Conservation (phyloP, 2,329 filamentous ascomycete genomes). For the Claviceps sp. region DNA sequence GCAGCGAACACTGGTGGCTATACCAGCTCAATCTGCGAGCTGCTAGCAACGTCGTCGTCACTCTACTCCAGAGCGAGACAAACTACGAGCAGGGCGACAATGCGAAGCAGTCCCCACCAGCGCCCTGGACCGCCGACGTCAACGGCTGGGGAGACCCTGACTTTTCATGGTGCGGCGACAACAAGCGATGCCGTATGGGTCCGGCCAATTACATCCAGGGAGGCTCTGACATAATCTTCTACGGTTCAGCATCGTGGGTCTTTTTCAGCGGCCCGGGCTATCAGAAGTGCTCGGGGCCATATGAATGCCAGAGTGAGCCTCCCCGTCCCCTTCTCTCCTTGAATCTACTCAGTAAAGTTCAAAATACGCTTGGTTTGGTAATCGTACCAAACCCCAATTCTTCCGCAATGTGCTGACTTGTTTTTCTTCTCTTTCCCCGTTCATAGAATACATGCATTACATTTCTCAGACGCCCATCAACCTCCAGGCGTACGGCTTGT, state of each 20-base stretch:
- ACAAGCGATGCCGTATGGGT: conserved; percentile 29
- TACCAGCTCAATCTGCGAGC: conserved; percentile 43
- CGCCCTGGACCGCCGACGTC: conserved; percentile 25
- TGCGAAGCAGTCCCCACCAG: conserved; percentile 19
- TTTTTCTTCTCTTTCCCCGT: neutral
- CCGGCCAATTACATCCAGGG: conserved; percentile 28
- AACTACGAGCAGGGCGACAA: conserved; percentile 26
- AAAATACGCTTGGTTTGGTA: neutral
- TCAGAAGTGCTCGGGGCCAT: conserved; percentile 16
- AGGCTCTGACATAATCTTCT: conserved; percentile 26
- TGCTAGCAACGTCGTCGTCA: conserved; percentile 35
- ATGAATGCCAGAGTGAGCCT: conserved; percentile 3
- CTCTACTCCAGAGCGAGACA: conserved; percentile 40
- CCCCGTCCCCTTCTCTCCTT: neutral
- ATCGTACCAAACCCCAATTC: neutral
- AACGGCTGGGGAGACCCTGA: conserved; percentile 27
- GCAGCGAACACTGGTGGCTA: conserved; percentile 43
- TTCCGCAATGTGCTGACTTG: neutral
- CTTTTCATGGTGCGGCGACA: conserved; percentile 25
- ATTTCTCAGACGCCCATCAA: conserved; percentile 24
- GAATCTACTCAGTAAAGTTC: neutral
- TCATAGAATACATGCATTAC: conserved; percentile 22
- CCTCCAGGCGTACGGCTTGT: conserved; percentile 27
- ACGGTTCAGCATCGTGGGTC: conserved; percentile 29
- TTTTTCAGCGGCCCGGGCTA: conserved; percentile 29